Conservation (phyloP, 139 green algal genomes). For the Chlorella sp. region DNA sequence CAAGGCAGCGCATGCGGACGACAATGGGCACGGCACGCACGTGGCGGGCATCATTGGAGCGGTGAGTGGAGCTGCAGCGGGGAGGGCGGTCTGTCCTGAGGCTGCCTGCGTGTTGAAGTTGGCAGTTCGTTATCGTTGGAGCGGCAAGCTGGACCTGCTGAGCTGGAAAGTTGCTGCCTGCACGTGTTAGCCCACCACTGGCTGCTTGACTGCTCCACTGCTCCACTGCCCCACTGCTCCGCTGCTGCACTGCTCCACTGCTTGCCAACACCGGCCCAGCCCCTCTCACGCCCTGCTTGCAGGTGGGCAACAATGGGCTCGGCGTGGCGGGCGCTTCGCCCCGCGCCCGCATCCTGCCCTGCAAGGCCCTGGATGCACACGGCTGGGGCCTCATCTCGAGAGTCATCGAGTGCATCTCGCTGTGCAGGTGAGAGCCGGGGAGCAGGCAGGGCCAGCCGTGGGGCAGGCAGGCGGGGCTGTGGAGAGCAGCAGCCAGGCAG, state of each 20-base stretch:
- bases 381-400: slow-evolving; percentile 27
- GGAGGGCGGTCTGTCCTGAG: too few species aligned
- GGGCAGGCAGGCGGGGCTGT: background rate
- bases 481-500: too few species aligned
- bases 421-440: background rate
- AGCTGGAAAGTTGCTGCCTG: background rate
- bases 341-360: slow-evolving; percentile 29
- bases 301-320: slow-evolving; percentile 33
- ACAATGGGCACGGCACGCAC: slow-evolving; percentile 30
- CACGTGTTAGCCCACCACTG: too few species aligned
- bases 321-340: slow-evolving; percentile 31
- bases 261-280: too few species aligned
- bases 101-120: too few species aligned
- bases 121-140: too few species aligned
- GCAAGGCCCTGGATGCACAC: slow-evolving; percentile 37
- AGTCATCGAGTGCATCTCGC: slow-evolving; percentile 17
- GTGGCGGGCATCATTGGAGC: slow-evolving; percentile 29
- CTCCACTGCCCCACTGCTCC: too few species aligned
- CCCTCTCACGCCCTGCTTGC: background rate
- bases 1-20: background rate
- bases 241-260: too few species aligned
- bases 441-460: too few species aligned
- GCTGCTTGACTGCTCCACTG: too few species aligned
- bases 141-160: too few species aligned
- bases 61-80: too few species aligned